These are phyloP conservation scores for Phytophthora boehmeriae DNA, from an alignment of 352 stramenopile species.

Conservation along the genomic window DNA sequence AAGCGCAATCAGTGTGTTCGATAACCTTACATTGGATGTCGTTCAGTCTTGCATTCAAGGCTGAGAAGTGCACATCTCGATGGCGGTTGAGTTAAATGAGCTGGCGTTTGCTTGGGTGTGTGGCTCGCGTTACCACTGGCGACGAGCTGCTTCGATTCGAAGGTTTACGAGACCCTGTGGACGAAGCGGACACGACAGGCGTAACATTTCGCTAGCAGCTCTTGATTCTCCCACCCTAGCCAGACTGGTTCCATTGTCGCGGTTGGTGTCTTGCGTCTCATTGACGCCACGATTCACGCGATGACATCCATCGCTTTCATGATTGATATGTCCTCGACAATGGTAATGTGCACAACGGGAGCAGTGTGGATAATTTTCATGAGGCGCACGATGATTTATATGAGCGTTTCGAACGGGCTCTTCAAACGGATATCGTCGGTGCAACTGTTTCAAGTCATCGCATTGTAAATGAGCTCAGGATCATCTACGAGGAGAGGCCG, in stretches of 20 bases:
- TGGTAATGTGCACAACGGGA: not conserved
- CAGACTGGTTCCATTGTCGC: not conserved
- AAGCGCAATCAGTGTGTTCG: not conserved
- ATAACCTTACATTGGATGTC: not conserved
- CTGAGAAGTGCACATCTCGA: too few species aligned
- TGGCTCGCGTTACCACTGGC: not conserved
- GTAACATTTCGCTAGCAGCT: not conserved
- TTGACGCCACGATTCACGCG: not conserved
- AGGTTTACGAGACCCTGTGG: not conserved
- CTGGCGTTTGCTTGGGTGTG: not conserved
- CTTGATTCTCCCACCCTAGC: not conserved
- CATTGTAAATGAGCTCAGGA: not conserved
- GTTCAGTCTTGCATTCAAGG: too few species aligned
- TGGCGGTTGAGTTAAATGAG: too few species aligned
- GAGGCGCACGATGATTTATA: not conserved
- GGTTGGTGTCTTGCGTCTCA: not conserved
- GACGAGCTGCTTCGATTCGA: not conserved
- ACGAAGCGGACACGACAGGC: not conserved
- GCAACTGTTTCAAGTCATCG: not conserved
- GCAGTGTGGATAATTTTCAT: not conserved
- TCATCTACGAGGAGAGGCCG: conserved; percentile 1
- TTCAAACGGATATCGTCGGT: not conserved
- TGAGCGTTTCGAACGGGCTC: not conserved
- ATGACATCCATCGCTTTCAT: not conserved
- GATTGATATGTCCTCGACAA: not conserved